Percentiles rank a stretch among this genome's conserved stretches.
These are phyloP conservation scores for Russula sp. DNA, from an alignment of 768 basidiomycete species.

Conservation along the genomic window DNA sequence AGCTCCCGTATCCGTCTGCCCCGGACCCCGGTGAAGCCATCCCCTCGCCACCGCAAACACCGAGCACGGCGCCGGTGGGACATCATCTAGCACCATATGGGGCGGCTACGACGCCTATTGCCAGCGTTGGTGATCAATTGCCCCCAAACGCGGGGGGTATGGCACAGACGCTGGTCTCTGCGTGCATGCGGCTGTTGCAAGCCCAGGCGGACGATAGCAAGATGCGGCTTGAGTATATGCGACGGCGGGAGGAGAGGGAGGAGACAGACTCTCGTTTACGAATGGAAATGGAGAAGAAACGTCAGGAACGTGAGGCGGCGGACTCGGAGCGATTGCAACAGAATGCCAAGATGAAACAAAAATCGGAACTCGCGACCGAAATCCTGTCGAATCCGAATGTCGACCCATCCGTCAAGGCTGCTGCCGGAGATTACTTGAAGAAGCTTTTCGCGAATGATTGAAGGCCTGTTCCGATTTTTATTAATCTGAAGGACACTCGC, in stretches of 20 bases:
- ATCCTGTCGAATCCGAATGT: slow-evolving; percentile 52
- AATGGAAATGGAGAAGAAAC: slow-evolving; percentile 47
- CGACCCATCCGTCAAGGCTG: slow-evolving; percentile 56
- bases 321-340: slow-evolving; percentile 52
- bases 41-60: slow-evolving; percentile 24
- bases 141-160: slow-evolving; percentile 43
- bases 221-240: slow-evolving; percentile 63
- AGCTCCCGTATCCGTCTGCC: slow-evolving; percentile 11
- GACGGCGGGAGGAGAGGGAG: slow-evolving; percentile 63
- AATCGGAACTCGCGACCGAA: slow-evolving; percentile 62
- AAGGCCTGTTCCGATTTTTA: not conserved
- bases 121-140: slow-evolving; percentile 34
- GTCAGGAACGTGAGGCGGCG: slow-evolving; percentile 50
- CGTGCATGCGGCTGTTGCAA: slow-evolving; percentile 56
- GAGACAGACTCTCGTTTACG: slow-evolving; percentile 49
- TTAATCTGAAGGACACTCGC: not conserved
- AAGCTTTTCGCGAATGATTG: slow-evolving; percentile 49
- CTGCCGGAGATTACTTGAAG: slow-evolving; percentile 67
- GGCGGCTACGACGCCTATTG: slow-evolving; percentile 14
- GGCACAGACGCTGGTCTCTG: slow-evolving; percentile 50
- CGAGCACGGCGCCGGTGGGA: slow-evolving; percentile 16
- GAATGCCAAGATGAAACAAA: slow-evolving; percentile 49
- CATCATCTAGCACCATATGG: slow-evolving; percentile 12
- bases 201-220: slow-evolving; percentile 64
- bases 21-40: slow-evolving; percentile 22